A percentile compares a stretch with the other conserved stretches of the same genome.
Evolutionary conservation across 257 asterid species (phyloP).

Genomic region (Solanum medicagineum): DNA sequence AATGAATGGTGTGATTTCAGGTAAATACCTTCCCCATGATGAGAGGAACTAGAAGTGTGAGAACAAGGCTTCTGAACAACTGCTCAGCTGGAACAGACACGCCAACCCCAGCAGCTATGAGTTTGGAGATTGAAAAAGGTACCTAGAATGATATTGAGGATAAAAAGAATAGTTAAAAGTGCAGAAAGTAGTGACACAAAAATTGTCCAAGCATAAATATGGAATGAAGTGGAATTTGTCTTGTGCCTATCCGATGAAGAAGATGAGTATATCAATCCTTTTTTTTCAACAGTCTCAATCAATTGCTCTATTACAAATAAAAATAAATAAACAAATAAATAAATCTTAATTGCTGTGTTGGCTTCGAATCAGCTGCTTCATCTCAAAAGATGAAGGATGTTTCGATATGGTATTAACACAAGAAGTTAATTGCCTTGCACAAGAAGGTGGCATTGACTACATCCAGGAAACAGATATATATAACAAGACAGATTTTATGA

Average conservation of each 20-base stretch:
- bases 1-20: neutral
- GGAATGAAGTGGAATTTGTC: neutral
- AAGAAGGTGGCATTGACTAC: neutral
- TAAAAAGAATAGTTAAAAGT: neutral
- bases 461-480: neutral
- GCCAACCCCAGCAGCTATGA: slow-evolving; percentile 78
- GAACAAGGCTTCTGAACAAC: slow-evolving; percentile 73
- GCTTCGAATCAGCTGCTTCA: neutral
- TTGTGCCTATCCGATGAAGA: neutral
- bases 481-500: neutral
- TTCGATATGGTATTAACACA: neutral
- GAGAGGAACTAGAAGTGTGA: slow-evolving; percentile 75
- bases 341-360: neutral
- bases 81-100: slow-evolving; percentile 62
- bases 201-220: neutral
- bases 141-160: slow-evolving; percentile 21
- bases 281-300: neutral
- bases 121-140: slow-evolving; percentile 71
- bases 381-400: neutral
- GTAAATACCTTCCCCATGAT: slow-evolving; percentile 66
- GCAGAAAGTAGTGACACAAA: neutral
- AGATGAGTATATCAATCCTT: neutral
- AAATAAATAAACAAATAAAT: neutral
- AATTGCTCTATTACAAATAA: neutral
- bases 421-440: neutral